A percentile compares a stretch with the other conserved stretches of the same genome.
These are phyloP conservation scores for Quercus dentata DNA, from an alignment of 306 rosid species.

Conservation along the genomic window DNA sequence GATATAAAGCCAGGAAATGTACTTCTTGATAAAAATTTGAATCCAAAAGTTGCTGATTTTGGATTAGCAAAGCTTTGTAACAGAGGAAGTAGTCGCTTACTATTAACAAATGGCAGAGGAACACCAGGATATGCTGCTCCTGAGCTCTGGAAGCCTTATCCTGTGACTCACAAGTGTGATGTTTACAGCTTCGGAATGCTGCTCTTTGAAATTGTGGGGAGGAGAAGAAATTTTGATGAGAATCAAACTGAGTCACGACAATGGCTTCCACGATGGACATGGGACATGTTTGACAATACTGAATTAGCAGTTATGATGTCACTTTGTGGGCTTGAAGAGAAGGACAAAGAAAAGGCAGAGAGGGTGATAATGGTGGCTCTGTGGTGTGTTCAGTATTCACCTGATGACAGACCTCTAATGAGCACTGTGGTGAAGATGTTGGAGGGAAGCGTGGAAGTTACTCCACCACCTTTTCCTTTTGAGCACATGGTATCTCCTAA, in stretches of 20 bases:
- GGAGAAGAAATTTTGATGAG: constrained; percentile 40
- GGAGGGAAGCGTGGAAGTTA: constrained; percentile 36
- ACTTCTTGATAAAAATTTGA: constrained; percentile 34
- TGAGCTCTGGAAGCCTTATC: constrained; percentile 43
- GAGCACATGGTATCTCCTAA: constrained; percentile 19
- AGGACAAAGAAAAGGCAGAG: constrained; percentile 24
- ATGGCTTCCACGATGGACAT: constrained; percentile 46
- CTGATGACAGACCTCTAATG: constrained; percentile 46
- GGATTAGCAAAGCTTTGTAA: constrained; percentile 39
- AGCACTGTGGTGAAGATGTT: constrained; percentile 50
- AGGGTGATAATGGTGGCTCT: constrained; percentile 47
- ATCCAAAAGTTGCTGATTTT: constrained; percentile 45
- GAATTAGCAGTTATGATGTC: constrained; percentile 39
- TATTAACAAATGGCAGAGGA: constrained; percentile 36
- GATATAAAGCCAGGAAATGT: constrained; percentile 45
- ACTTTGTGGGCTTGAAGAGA: constrained; percentile 42
- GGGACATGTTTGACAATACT: constrained; percentile 44
- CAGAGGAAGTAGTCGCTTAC: constrained; percentile 19
- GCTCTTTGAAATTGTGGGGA: constrained; percentile 43
- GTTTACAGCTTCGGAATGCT: constrained; percentile 46
- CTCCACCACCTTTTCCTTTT: constrained; percentile 45
- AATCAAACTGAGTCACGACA: constrained; percentile 29
- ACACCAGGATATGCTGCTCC: constrained; percentile 51
- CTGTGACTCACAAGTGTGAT: constrained; percentile 34
- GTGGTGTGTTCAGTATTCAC: constrained; percentile 45